Percentiles rank a stretch among this genome's conserved stretches.
These are phyloP conservation scores for Fusarium penzigii DNA, from an alignment of 2,329 filamentous ascomycete species.

Conservation along the genomic window DNA sequence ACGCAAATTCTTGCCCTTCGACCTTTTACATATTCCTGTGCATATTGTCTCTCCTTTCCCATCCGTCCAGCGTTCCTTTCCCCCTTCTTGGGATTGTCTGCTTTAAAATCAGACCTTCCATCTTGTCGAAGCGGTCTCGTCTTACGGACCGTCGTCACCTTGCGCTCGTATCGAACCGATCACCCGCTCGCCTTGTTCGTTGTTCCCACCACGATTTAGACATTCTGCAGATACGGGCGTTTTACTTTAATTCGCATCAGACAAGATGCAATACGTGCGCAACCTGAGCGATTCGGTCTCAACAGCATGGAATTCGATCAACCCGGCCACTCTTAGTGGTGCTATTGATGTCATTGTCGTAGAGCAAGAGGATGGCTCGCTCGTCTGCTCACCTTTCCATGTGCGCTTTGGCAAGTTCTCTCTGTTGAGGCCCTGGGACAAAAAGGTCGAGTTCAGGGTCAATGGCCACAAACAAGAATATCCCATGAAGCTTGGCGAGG, in stretches of 20 bases:
- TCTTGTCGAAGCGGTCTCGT: not conserved
- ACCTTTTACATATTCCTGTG: not conserved
- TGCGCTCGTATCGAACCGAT: not conserved
- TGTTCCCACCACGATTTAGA: not conserved
- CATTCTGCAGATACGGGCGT: not conserved
- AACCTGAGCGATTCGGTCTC: conserved; percentile 94
- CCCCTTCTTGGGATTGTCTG: not conserved
- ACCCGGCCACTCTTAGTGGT: conserved; percentile 93
- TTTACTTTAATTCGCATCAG: conserved; percentile 1
- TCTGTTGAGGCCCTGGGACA: conserved; percentile 89
- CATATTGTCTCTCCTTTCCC: not conserved
- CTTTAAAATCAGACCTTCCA: not conserved
- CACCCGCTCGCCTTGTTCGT: not conserved
- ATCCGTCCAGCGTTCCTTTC: not conserved
- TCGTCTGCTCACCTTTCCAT: conserved; percentile 95
- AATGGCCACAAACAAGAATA: conserved; percentile 91
- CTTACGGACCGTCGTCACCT: not conserved
- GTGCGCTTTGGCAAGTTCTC: conserved; percentile 99
- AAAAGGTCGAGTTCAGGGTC: conserved; percentile 98
- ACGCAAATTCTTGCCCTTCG: not conserved
- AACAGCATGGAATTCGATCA: conserved; percentile 99
- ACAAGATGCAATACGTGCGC: conserved; percentile 91
- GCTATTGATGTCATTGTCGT: conserved; percentile 99
- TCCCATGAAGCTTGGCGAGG: conserved; percentile 97
- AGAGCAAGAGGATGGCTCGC: conserved; percentile 86